Evolutionary conservation across 2,329 filamentous ascomycete genomes (phyloP), one percentile per base, ranked within the genome.

Genomic region (Mycocentrospora acerina): DNA sequence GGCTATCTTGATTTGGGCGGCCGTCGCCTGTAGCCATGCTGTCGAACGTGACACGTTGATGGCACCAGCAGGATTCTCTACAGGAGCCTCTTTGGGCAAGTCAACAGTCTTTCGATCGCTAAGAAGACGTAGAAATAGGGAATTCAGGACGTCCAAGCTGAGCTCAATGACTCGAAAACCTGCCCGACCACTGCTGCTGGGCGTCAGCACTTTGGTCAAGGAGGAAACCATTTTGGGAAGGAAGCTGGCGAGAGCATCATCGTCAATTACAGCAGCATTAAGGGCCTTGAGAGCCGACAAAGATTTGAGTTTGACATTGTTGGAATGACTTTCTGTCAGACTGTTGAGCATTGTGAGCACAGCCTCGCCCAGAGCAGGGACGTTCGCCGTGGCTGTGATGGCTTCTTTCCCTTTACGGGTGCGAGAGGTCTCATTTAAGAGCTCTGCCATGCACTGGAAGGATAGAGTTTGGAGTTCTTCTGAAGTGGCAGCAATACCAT

Each of bases 181-280:
- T 24, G 80, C 72, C 32, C 80, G 75, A 50, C 78, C 76, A 27
- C 78, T 73, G n/a, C 76, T 80, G 0, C 83, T 86, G 1, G 82
- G 81, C 4, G 86, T 84, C 34, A 95, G 70, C 1, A 89, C 72
- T 56, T 85, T 90, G 2, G 86, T 83, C 16, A 98, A 71, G 1
- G 83, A 81, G 3, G 93, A 97, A 0, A 95, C 80, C 0, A 88
- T 88, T 8, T 90, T 89, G 0, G 94, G 93, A 28, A 97, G 75
- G 57, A 98, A 93, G 45, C 81, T 90, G 8, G 89, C 88, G 39
- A 95, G 72, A 2, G 87, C 81, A n/a, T 86, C 78, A 31, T 78
- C 79, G 55, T 93, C 85, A 35, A 78, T 81, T 29, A 95, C 75
- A 15, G 81, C 79, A 6, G 65, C 58, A 48, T 82, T 80, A 7